Evolutionary conservation across 768 basidiomycete genomes (phyloP), one percentile per base, ranked within the genome.

Genomic region (Suillus occidentalis): DNA sequence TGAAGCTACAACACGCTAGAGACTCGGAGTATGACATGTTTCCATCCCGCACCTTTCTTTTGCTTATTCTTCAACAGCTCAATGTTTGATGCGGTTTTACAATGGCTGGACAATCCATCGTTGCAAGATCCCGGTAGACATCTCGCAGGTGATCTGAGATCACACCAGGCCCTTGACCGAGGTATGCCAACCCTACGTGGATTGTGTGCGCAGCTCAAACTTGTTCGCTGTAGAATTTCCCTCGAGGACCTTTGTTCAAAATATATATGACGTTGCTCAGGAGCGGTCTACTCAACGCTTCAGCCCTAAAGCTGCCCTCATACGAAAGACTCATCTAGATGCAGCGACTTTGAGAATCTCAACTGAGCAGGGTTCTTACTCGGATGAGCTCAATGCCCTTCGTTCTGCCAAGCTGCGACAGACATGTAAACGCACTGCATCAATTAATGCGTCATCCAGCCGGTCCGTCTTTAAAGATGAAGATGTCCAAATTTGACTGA

Each of bases 211-310:
- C 25, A 31, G 13, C 63, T 67, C 22, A 49, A 59, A 67, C 53
- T 55, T 22, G 42, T 25, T 65, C 39, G 37, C 50, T 69, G 20
- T 61, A 76, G 76, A 78, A 39, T 76, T 76, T 63, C 77, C 76
- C 4, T 75, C 81, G 8, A 73, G 76, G 42, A 77, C 79, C 20
- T 86, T 87, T 67, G 68, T 86, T 22, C 81, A 84, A 34, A 83
- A 85, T 49, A 70, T 87, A 5, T 80, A 81, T 64, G 76, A 78
- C 37, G 74, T 87, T 34, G 77, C 74, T 12, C 76, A 78, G 66
- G 73, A 74, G 22, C 73, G 79, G 22, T 67, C 71, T 13, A 73
- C 74, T 56, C 66, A 67, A 25, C 9, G 60, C 14, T 57, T 70
- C n/a, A 55, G 65, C 13, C 56, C 67, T 10, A 39, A 67, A 39